Evolutionary conservation across 108 stramenopile species (phyloP).

Genomic region (Craspedostauros australis): DNA sequence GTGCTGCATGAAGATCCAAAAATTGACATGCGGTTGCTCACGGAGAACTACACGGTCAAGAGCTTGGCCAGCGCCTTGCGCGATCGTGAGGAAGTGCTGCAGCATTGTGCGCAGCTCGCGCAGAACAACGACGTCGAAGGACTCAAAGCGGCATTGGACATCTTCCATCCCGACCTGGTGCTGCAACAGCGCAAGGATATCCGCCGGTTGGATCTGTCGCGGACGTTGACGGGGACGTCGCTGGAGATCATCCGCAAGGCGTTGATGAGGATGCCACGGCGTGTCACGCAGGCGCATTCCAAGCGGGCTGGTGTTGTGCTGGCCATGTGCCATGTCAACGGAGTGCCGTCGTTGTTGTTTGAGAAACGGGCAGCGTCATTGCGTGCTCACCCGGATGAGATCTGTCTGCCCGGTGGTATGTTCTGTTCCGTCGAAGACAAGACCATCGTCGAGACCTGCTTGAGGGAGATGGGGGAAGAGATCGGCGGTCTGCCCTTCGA

Average conservation of each 20-base stretch:
- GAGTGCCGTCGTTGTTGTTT: conserved; percentile 87
- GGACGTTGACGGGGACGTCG: conserved; percentile 53
- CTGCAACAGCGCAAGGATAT: conserved; percentile 40
- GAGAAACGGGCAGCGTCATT: conserved; percentile 73
- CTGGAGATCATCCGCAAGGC: conserved; percentile 81
- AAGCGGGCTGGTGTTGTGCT: conserved; percentile 85
- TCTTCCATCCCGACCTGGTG: conserved; percentile 68
- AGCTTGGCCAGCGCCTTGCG: conserved; percentile 86
- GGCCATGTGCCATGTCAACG: conserved; percentile 86
- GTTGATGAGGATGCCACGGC: conserved; percentile 87
- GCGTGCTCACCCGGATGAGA: conserved; percentile 83
- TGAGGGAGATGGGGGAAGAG: conserved; percentile 96
- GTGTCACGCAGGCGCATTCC: conserved; percentile 78
- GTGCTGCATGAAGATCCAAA: conserved; percentile 84
- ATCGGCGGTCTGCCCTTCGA: conserved; percentile 61
- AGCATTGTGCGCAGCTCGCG: conserved; percentile 72
- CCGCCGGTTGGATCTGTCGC: conserved; percentile 43
- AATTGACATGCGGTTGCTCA: conserved; percentile 83
- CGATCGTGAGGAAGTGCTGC: conserved; percentile 90
- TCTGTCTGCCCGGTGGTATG: conserved; percentile 90
- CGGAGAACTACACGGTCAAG: conserved; percentile 86
- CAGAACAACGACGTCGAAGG: conserved; percentile 55
- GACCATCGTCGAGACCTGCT: conserved; percentile 84
- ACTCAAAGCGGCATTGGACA: conserved; percentile 56
- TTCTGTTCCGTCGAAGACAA: conserved; percentile 68